Evolutionary conservation across 2,329 filamentous ascomycete genomes (phyloP).

Genomic region (Samsoniella hepiali): DNA sequence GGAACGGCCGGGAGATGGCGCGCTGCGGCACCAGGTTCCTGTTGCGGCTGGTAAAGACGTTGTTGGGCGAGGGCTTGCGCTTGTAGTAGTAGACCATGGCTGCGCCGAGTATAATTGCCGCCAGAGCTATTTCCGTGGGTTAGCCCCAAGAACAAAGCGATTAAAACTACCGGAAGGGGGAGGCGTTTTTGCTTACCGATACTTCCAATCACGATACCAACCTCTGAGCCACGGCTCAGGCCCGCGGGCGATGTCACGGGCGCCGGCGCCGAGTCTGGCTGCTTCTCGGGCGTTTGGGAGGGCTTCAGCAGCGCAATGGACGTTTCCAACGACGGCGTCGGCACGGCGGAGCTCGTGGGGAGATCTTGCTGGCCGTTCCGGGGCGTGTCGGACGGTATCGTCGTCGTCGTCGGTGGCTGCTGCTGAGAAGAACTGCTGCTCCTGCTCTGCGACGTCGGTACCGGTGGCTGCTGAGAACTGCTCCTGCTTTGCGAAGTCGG

Average conservation of each 20-base stretch:
- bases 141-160: neutral
- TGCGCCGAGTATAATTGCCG: neutral
- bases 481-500: neutral
- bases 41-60: neutral
- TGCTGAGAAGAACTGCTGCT: neutral
- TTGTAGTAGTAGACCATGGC: slow-evolving; percentile 12
- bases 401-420: neutral
- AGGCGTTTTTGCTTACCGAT: neutral
- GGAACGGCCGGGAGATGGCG: slow-evolving; percentile 3
- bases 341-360: neutral
- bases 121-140: neutral
- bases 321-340: neutral
- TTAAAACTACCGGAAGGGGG: fast-evolving
- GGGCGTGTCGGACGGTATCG: neutral
- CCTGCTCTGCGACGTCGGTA: neutral
- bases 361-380: neutral
- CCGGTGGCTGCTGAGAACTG: neutral
- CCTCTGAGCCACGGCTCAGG: slow-evolving; percentile 10
- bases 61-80: slow-evolving; percentile 3
- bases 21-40: neutral
- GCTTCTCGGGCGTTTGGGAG: neutral
- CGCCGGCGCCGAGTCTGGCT: neutral
- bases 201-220: slow-evolving; percentile 12
- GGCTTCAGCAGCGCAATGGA: neutral
- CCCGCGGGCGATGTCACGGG: neutral